Percentiles rank a stretch among this genome's conserved stretches.
Evolutionary conservation across 768 basidiomycete species (phyloP).

Genomic region (Hericium erinaceus): DNA sequence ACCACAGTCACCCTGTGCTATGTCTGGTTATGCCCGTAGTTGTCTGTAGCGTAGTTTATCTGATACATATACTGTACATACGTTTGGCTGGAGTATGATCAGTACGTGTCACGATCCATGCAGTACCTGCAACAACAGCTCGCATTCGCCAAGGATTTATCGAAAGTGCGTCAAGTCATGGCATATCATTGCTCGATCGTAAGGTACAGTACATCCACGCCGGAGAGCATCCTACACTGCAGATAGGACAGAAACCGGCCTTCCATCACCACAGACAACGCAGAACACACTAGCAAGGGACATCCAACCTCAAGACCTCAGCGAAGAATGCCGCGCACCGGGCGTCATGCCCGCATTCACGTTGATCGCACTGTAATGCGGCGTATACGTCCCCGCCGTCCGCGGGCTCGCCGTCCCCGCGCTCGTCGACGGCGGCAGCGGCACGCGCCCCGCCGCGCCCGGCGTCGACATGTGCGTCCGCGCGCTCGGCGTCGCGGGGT

Average conservation of each 20-base stretch:
- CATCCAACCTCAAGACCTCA: neutral
- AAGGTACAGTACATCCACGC: too few relatives aligned
- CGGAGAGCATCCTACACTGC: too few relatives aligned
- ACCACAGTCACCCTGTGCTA: neutral
- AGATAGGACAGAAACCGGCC: too few relatives aligned
- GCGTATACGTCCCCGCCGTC: neutral
- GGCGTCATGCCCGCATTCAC: conserved; percentile 13
- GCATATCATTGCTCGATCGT: too few relatives aligned
- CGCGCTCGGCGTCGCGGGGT: conserved; percentile 8
- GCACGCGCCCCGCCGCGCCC: neutral
- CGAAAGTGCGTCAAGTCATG: too few relatives aligned
- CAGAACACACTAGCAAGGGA: too few relatives aligned
- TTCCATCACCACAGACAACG: too few relatives aligned
- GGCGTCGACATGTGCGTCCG: neutral
- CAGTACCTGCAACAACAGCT: too few relatives aligned
- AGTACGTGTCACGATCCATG: too few relatives aligned
- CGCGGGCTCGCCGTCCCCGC: neutral
- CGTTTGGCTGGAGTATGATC: neutral
- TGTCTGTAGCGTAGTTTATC: neutral
- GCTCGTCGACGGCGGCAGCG: neutral
- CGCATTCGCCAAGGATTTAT: too few relatives aligned
- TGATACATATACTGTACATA: neutral
- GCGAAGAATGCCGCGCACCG: conserved; percentile 2
- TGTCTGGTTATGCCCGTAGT: neutral
- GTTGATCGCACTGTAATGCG: neutral